phyloP scores from a whole-genome alignment of 2,329 filamentous ascomycete genomes.

The Leptosphaerulina australis region DNA sequence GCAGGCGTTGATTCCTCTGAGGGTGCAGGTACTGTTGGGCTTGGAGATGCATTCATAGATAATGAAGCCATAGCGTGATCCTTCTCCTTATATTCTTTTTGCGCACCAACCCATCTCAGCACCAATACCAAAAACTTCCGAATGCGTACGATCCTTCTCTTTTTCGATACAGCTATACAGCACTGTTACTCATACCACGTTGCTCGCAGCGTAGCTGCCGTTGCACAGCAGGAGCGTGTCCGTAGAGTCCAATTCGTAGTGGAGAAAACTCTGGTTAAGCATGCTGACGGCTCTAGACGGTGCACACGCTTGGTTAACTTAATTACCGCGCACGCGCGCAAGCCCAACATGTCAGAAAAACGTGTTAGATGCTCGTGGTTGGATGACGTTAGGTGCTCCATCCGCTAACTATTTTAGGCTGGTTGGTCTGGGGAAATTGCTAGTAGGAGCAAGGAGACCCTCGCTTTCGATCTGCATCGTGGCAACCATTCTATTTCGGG shows the following conservation, averaged over 20 bases:
- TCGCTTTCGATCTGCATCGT: background rate
- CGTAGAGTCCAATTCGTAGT: background rate
- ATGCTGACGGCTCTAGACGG: background rate
- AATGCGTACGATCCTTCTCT: background rate
- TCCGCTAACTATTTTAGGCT: background rate
- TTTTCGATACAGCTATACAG: background rate
- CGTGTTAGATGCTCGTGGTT: conserved; percentile 7
- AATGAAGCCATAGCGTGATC: conserved; percentile 25
- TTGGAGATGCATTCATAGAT: conserved; percentile 18
- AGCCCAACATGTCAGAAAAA: conserved; percentile 14
- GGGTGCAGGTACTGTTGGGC: conserved; percentile 18
- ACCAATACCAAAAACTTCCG: background rate
- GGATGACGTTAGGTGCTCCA: conserved; percentile 14
- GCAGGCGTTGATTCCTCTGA: conserved; percentile 29
- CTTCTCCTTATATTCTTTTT: conserved; percentile 13
- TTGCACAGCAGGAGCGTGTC: conserved; percentile 5
- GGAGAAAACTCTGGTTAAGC: conserved; percentile 13
- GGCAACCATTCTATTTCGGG: conserved; percentile 4
- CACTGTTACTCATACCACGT: background rate
- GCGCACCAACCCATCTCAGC: conserved; percentile 10
- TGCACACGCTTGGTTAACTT: conserved; percentile 1
- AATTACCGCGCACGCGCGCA: conserved; percentile 18
- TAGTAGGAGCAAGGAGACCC: background rate
- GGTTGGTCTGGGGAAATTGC: conserved; percentile 7
- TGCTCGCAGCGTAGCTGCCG: conserved; percentile 5